Conservation (phyloP, 495 filamentous ascomycete species). For the Bathelium albidoporum region DNA sequence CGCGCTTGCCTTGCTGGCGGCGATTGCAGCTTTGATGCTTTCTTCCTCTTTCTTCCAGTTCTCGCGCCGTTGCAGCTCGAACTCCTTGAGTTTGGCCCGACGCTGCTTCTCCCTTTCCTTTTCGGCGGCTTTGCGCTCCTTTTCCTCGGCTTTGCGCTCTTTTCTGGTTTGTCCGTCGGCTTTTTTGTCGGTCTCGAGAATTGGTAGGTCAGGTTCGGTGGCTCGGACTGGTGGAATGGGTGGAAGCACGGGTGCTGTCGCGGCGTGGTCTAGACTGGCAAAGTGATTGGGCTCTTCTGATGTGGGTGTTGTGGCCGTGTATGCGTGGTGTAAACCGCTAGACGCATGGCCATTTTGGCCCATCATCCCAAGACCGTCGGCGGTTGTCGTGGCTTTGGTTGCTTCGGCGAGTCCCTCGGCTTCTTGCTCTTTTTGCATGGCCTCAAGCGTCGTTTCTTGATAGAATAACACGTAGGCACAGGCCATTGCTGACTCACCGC, state of each 20-base stretch:
- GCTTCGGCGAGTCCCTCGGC: slow-evolving; percentile 63
- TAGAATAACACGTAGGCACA: slow-evolving; percentile 98
- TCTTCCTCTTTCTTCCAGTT: slow-evolving; percentile 46
- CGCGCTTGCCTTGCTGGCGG: slow-evolving; percentile 43
- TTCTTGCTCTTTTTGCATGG: slow-evolving; percentile 70
- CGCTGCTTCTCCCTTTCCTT: slow-evolving; percentile 52
- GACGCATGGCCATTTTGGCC: slow-evolving; percentile 5
- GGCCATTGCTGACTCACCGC: slow-evolving; percentile 71
- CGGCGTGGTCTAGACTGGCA: slow-evolving; percentile 46
- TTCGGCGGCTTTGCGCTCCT: slow-evolving; percentile 25
- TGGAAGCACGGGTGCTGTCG: slow-evolving; percentile 47
- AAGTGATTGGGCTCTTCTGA: slow-evolving; percentile 45
- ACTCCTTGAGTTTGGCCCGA: slow-evolving; percentile 55
- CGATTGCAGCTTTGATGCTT: slow-evolving; percentile 47
- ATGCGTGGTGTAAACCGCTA: slow-evolving; percentile 30
- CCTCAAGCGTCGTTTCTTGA: slow-evolving; percentile 89
- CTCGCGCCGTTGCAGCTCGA: slow-evolving; percentile 42
- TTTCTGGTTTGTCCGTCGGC: slow-evolving; percentile 35
- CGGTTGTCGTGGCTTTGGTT: slow-evolving; percentile 37
- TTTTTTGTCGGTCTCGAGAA: slow-evolving; percentile 23
- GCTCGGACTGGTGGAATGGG: slow-evolving; percentile 17
- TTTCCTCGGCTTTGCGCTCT: slow-evolving; percentile 46
- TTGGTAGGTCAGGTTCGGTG: slow-evolving; percentile 21
- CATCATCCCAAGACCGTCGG: slow-evolving; percentile 10
- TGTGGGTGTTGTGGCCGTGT: slow-evolving; percentile 35